Evolutionary conservation across 306 rosid genomes (phyloP).

Genomic region (apple (Malus domestica)): ASM211411v1 NC_041793.1:34324501-34325000

Average conservation of each 20-base stretch:
- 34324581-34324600: constrained; percentile 20
- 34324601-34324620: constrained; percentile 36
- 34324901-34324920: background rate
- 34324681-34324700: background rate
- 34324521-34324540: constrained; percentile 51
- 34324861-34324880: background rate
- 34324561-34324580: constrained; percentile 38
- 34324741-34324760: constrained; percentile 9
- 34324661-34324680: constrained; percentile 22
- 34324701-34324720: background rate
- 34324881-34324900: background rate
- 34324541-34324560: constrained; percentile 39
- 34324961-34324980: background rate
- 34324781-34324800: background rate
- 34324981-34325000: background rate
- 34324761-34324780: background rate
- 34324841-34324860: background rate
- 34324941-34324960: background rate
- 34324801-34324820: background rate
- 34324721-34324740: background rate
- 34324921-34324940: background rate
- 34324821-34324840: background rate
- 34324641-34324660: constrained; percentile 41
- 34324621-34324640: constrained; percentile 36
- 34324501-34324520: constrained; percentile 49